A percentile compares a stretch with the other conserved stretches of the same genome.
Conservation (phyloP, 23 red algal genomes). For the Gracilaria caudata region DNA sequence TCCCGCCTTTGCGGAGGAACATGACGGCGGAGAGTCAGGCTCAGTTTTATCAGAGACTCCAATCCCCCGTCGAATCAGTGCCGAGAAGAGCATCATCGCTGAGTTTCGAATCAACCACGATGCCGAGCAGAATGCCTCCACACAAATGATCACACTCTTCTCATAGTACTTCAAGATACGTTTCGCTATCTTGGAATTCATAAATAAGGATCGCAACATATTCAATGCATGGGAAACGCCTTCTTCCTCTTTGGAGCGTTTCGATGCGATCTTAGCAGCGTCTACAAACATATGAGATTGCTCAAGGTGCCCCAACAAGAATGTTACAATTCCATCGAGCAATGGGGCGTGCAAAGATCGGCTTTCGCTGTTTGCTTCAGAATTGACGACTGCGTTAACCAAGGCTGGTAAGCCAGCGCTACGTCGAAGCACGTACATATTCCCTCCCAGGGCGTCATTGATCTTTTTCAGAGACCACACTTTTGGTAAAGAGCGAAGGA, state of each 20-base stretch:
- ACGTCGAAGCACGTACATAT: slow-evolving; percentile 63
- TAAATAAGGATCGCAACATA: slow-evolving; percentile 47
- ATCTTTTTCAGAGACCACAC: slow-evolving; percentile 21
- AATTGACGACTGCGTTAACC: slow-evolving; percentile 35
- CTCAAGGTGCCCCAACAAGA: slow-evolving; percentile 38
- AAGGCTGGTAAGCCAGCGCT: slow-evolving; percentile 55
- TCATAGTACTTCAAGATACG: slow-evolving; percentile 47
- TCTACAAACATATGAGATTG: slow-evolving; percentile 20
- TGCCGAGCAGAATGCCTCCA: slow-evolving; percentile 52
- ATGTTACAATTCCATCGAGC: slow-evolving; percentile 33
- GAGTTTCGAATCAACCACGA: slow-evolving; percentile 66
- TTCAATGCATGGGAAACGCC: slow-evolving; percentile 63
- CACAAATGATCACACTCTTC: slow-evolving; percentile 25
- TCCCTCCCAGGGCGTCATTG: slow-evolving; percentile 16
- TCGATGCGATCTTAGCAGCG: not conserved
- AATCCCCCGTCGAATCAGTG: slow-evolving; percentile 46
- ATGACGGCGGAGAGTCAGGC: not conserved
- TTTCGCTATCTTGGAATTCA: slow-evolving; percentile 48
- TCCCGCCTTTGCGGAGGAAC: slow-evolving; percentile 2
- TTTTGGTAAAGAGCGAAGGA: slow-evolving; percentile 30
- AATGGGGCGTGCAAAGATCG: slow-evolving; percentile 45
- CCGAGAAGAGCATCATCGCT: slow-evolving; percentile 48
- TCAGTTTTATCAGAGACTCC: slow-evolving; percentile 33
- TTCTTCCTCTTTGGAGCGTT: slow-evolving; percentile 44
- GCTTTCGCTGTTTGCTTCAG: slow-evolving; percentile 23